Evolutionary conservation across 2,329 filamentous ascomycete genomes (phyloP), one percentile per base, ranked within the genome.

Genomic region (Alternaria triticina): DNA sequence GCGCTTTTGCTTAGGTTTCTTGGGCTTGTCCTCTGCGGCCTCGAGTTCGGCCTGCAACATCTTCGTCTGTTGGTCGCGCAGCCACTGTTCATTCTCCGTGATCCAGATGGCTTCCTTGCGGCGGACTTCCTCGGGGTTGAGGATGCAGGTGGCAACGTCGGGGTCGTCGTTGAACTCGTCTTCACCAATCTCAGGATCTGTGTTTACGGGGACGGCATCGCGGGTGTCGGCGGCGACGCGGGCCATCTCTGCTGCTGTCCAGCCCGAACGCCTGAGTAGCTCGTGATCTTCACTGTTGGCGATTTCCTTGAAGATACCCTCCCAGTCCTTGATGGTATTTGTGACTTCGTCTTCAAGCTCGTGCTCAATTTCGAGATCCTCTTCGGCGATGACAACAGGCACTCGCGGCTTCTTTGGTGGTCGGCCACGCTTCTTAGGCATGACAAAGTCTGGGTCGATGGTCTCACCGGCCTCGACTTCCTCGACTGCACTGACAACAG

Each of bases 21-120:
- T 85, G 7, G 80, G 77, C 30, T 80, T 80, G 57, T 84, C 83
- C 33, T 83, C 82, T 12, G 84, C 84, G 65, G 86, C 85, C n/a
- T 83, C 83, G 17, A 89, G 79, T 36, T 94, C 92, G 62, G 89
- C 87, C 43, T 91, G 88, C 60, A 96, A 90, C 7, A 91, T 86
- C 79, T 96, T 97, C 64, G 92, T 89, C 75, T 97, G 94, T 75
- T 96, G 91, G 52, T 89, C 87, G 9, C 95, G 91, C 43, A 99
- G 85, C 87, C 94, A 99, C 70, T 96, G 93, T 77, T 96, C 94
- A 80, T 99, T 98, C 76, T 94, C 90, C 63, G 95, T 94, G 46
- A 97, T 89, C 96, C 96, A 99, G 56, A 98, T 92, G 63, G 89
- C 89, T 79, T 97, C 94, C 79, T 97, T 98, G 75, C 94, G 88